Conservation (phyloP, 345 rosid genomes). For the Punica granatum region DNA sequence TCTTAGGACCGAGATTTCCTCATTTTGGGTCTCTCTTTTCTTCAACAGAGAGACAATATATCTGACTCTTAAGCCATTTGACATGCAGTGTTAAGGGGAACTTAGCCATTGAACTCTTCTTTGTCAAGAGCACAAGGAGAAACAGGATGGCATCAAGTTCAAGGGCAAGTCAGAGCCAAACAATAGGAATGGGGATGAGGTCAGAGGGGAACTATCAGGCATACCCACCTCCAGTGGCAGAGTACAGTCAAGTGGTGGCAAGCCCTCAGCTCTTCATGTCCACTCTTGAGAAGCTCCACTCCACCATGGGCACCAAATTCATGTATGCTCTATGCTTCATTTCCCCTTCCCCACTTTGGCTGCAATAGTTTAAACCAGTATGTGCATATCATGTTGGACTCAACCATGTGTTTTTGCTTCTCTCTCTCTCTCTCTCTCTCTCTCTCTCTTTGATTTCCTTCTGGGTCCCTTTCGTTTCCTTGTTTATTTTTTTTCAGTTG, state of each 20-base stretch:
- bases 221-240: conserved; percentile 54
- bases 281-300: conserved; percentile 74
- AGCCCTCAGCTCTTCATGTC: conserved; percentile 54
- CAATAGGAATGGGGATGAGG: conserved; percentile 37
- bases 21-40: neutral
- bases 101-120: conserved; percentile 14
- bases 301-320: conserved; percentile 79
- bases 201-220: conserved; percentile 21
- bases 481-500: neutral
- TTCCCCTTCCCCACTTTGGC: neutral
- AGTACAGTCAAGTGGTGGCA: conserved; percentile 59
- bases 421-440: no score
- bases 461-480: neutral
- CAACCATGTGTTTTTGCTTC: neutral
- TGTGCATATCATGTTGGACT: neutral
- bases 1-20: no score
- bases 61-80: neutral
- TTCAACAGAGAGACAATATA: neutral
- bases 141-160: conserved; percentile 79
- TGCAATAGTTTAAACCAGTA: no score
- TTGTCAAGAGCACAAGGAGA: conserved; percentile 13
- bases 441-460: neutral
- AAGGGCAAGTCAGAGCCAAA: conserved; percentile 48
- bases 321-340: conserved; percentile 42
- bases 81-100: conserved; percentile 12